phyloP scores from a whole-genome alignment of 768 basidiomycete species.

The Podaxis rugospora region DNA sequence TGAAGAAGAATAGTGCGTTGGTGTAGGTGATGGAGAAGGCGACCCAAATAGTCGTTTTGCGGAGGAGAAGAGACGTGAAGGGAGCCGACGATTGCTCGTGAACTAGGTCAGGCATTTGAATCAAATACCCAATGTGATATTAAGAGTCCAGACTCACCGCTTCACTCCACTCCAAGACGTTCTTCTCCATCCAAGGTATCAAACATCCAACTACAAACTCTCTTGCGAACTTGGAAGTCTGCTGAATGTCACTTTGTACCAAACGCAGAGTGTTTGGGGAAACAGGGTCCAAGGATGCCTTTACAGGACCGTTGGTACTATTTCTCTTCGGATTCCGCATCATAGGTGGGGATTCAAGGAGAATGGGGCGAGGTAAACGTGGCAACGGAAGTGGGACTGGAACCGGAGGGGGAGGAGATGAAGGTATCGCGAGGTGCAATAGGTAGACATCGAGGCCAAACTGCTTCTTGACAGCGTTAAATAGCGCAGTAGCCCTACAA shows the following conservation, averaged over 20 bases:
- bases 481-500: constrained; percentile 67
- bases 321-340: constrained; percentile 5
- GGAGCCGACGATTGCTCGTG: constrained; percentile 65
- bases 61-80: constrained; percentile 81
- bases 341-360: constrained; percentile 27
- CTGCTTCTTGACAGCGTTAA: constrained; percentile 86
- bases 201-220: constrained; percentile 89
- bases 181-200: constrained; percentile 96
- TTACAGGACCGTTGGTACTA: constrained; percentile 13
- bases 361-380: constrained; percentile 54
- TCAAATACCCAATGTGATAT: not conserved
- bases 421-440: constrained; percentile 57
- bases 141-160: constrained; percentile 34
- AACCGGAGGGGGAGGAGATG: constrained; percentile 60
- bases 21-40: constrained; percentile 43
- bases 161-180: constrained; percentile 93
- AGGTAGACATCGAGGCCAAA: constrained; percentile 76
- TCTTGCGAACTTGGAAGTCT: constrained; percentile 72
- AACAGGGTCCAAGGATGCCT: constrained; percentile 19
- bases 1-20: constrained; percentile 31
- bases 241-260: constrained; percentile 69
- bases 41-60: constrained; percentile 82
- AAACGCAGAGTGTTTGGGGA: constrained; percentile 45
- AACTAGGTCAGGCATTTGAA: constrained; percentile 2
- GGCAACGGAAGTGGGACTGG: constrained; percentile 63